phyloP scores from a whole-genome alignment of 108 stramenopile genomes.

The Pseudonitzschia pungens region DNA sequence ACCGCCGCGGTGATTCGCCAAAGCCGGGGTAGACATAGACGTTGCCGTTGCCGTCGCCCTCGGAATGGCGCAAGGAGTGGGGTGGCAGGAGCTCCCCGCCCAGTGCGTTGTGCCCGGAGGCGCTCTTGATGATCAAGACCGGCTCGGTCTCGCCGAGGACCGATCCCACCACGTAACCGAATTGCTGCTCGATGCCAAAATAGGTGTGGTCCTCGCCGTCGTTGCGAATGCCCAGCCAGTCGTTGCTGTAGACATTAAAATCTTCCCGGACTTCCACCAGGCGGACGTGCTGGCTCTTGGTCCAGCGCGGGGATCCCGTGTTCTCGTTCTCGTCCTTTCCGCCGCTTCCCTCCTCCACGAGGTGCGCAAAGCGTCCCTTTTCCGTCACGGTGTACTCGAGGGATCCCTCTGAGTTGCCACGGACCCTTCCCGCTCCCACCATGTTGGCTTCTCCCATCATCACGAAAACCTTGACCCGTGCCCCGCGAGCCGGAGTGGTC shows the following conservation, averaged over 20 bases:
- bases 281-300: slow-evolving; percentile 10
- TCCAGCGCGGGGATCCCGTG: not conserved
- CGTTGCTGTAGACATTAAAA: slow-evolving; percentile 23
- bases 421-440: slow-evolving; percentile 31
- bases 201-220: not conserved
- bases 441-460: slow-evolving; percentile 49
- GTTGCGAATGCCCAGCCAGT: slow-evolving; percentile 22
- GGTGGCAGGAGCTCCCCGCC: slow-evolving; percentile 46
- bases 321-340: not conserved
- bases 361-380: slow-evolving; percentile 24
- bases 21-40: slow-evolving; percentile 32
- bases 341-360: not conserved
- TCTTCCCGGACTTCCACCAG: slow-evolving; percentile 26
- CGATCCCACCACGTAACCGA: slow-evolving; percentile 42
- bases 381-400: slow-evolving; percentile 28
- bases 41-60: slow-evolving; percentile 18
- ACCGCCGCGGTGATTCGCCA: slow-evolving; percentile 29
- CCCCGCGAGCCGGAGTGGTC: not conserved
- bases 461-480: slow-evolving; percentile 36
- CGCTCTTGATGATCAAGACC: slow-evolving; percentile 39
- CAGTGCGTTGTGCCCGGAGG: slow-evolving; percentile 21
- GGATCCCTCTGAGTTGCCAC: slow-evolving; percentile 21
- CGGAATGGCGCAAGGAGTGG: slow-evolving; percentile 16
- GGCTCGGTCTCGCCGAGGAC: slow-evolving; percentile 27
- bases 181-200: slow-evolving; percentile 47